Evolutionary conservation across 495 filamentous ascomycete genomes (phyloP).

Genomic region (Rhypophila decipiens): DNA sequence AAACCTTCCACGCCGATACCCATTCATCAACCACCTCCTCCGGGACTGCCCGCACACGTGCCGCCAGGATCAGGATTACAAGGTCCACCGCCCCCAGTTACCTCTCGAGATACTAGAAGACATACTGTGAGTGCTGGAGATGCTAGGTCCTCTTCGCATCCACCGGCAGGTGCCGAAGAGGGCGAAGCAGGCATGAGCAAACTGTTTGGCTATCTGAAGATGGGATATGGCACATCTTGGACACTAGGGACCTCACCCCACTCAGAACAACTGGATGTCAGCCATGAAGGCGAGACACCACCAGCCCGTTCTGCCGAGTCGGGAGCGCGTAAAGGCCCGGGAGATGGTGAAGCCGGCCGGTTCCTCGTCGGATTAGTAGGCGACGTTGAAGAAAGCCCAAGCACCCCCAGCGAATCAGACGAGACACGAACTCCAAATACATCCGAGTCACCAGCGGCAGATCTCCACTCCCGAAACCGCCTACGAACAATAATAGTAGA

Average conservation of each 20-base stretch:
- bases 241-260: conserved; percentile 25
- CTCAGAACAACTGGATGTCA: conserved; percentile 7
- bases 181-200: conserved; percentile 29
- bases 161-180: conserved; percentile 5
- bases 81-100: neutral
- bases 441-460: conserved; percentile 19
- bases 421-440: conserved; percentile 11
- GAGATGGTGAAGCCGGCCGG: conserved; percentile 35
- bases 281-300: neutral
- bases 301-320: neutral
- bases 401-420: neutral
- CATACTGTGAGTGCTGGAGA: neutral
- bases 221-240: conserved; percentile 54
- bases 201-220: conserved; percentile 45
- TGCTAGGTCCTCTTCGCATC: neutral
- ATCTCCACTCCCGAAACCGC: conserved; percentile 30
- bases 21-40: neutral
- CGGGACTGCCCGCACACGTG: neutral
- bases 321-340: conserved; percentile 7
- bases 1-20: neutral
- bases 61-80: neutral
- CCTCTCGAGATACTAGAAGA: conserved; percentile 1
- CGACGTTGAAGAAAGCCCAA: conserved; percentile 43
- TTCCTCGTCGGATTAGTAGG: conserved; percentile 70
- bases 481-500: conserved; percentile 47